Percentiles rank a stretch among this genome's conserved stretches.
Conservation (phyloP, 2,329 filamentous ascomycete species). For the Rhynchosporium secalis region DNA sequence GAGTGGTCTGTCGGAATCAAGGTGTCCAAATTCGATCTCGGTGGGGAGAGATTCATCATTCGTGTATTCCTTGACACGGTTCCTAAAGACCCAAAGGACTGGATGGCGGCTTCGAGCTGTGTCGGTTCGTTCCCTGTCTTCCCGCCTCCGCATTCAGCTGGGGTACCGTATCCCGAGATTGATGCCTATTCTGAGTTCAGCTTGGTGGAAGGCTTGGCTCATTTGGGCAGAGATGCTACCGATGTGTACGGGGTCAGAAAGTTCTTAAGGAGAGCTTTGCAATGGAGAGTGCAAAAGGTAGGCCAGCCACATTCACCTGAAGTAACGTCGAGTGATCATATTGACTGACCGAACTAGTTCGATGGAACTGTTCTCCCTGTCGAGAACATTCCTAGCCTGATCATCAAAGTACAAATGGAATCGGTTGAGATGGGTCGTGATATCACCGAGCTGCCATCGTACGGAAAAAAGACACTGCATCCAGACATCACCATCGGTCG, state of each 20-base stretch:
- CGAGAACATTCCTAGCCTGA: constrained; percentile 24
- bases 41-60: constrained; percentile 31
- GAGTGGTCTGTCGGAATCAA: constrained; percentile 32
- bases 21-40: constrained; percentile 35
- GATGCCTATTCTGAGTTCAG: constrained; percentile 31
- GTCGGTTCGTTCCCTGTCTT: constrained; percentile 33
- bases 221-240: constrained; percentile 17
- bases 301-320: constrained; percentile 14
- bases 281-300: constrained; percentile 36
- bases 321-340: not conserved
- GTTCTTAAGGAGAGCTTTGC: constrained; percentile 30
- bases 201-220: constrained; percentile 22
- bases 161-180: constrained; percentile 18
- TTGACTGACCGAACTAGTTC: constrained; percentile 18
- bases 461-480: constrained; percentile 31
- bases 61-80: constrained; percentile 32
- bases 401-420: constrained; percentile 31
- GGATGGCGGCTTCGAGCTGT: constrained; percentile 21
- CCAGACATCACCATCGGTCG: constrained; percentile 28
- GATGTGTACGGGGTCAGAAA: constrained; percentile 20
- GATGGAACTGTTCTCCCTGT: constrained; percentile 27
- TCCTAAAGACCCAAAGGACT: constrained; percentile 29
- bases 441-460: constrained; percentile 29
- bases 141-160: constrained; percentile 23
- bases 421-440: constrained; percentile 23